Evolutionary conservation across 768 basidiomycete genomes (phyloP), one percentile per base, ranked within the genome.

Genomic region (Boletus rubropictus): DNA sequence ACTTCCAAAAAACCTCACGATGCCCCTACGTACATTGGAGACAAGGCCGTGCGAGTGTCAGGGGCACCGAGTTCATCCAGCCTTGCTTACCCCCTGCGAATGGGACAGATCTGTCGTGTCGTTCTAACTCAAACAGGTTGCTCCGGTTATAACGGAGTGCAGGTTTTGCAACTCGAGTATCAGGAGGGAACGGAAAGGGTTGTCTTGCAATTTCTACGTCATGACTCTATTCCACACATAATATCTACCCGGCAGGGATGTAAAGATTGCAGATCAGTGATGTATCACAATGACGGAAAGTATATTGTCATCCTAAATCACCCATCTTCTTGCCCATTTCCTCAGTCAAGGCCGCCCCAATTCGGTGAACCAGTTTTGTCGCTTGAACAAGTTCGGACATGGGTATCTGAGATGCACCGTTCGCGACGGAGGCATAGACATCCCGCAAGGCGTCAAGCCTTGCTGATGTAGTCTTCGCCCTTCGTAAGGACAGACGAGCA

Each of bases 261-360:
- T 7, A 4, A 42, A 35, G 22, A 1, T 66, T 84, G 79, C 50
- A 80, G 78, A 3, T 84, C n/a, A n/a, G 80, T 49, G 67, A 72
- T n/a, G 38, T 42, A 41, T 43, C 28, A 20, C 31, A 42, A 27
- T 42, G 38, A 42, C 9, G 22, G 28, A 27, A 34, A 48, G 5
- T 6, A 7, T 22, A 34, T 31, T 10, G 27, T 65, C 24, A 56
- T 11, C 12, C 7, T 6, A 48, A 41, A 44, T 45, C 49, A 9
- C 52, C 51, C 40, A 72, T 47, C 53, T 68, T 72, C 52, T 64
- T 69, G 35, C 59, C 59, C 57, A 80, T 66, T 54, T 74, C 69
- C 50, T 75, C 74, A 25, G 71, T 75, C 49, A 81, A 54, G 25
- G 67, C 66, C 14, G 66, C 63, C 32, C 74, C 72, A 15, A 82